Conservation (phyloP, 495 filamentous ascomycete genomes). For the Penicillium coffeae region DNA sequence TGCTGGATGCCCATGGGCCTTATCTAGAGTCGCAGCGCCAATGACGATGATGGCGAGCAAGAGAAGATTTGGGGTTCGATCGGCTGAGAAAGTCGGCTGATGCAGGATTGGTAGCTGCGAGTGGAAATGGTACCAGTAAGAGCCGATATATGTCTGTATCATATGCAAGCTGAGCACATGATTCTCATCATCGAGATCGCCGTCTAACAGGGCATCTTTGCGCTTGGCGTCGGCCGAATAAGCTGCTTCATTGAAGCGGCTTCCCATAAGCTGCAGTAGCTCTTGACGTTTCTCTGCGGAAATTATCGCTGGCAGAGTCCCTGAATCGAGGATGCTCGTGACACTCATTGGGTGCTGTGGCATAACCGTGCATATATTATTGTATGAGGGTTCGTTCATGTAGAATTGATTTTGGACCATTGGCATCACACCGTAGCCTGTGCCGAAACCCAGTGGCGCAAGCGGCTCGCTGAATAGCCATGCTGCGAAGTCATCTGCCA, state of each 20-base stretch:
- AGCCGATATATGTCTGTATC: conserved; percentile 93
- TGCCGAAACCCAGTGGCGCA: conserved; percentile 24
- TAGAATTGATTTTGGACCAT: conserved; percentile 38
- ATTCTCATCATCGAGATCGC: conserved; percentile 63
- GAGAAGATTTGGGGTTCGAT: conserved; percentile 78
- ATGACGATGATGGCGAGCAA: conserved; percentile 94
- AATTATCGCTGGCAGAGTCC: conserved; percentile 70
- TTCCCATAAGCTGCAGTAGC: conserved; percentile 79
- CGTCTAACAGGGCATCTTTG: conserved; percentile 74
- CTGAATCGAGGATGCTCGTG: conserved; percentile 81
- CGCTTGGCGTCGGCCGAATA: conserved; percentile 69
- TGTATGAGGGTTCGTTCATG: conserved; percentile 37
- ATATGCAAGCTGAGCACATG: conserved; percentile 86
- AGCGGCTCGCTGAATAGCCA: conserved; percentile 77
- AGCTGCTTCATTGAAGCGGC: conserved; percentile 76
- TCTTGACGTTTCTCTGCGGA: conserved; percentile 85
- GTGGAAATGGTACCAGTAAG: conserved; percentile 94
- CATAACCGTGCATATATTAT: conserved; percentile 33
- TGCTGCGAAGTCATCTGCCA: conserved; percentile 88
- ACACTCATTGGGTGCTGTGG: conserved; percentile 82
- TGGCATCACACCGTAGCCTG: conserved; percentile 36
- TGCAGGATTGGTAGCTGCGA: conserved; percentile 93
- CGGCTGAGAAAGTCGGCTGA: conserved; percentile 85
- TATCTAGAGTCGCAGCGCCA: conserved; percentile 84
- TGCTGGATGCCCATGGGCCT: conserved; percentile 66